Evolutionary conservation across 192 early-diverging fungal species (phyloP), one percentile per base, ranked within the genome.

Genomic region (Rhizophagus sp.): DNA sequence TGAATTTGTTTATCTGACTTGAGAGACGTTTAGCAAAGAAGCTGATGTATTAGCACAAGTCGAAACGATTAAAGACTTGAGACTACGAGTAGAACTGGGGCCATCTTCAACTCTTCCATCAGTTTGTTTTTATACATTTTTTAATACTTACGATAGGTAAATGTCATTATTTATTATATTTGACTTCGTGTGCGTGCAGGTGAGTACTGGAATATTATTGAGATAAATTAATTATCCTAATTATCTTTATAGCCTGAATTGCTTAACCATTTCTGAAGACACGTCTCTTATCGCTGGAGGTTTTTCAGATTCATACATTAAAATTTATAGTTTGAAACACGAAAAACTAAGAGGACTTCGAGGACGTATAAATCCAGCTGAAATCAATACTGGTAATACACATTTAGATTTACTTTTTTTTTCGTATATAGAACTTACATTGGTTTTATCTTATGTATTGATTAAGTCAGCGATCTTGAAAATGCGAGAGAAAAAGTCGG

Each of bases 91-190:
- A 24, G 83, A 87, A 10, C 78, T 97, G n/a, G 86, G 88, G 8
- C 83, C 85, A 2, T 85, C 90, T 6, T 85, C 86, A 2, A 89
- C 92, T 13, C 84, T 96, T 33, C 95, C 97, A 17, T 97, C 95
- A 24, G 89, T 99, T 41, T 97, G 96, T 85, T 95, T 92, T 80
- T 98, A 95, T 84, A 99, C 97, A 36, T 94, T 99, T 81, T 96
- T 97, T 84, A 99, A 99, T 83, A 94, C 95, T 19, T 87, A 94
- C 83, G 90, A 93, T 86, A 86, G 82, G 87, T 88, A 83, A 61
- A 47, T 61, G 63, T 27, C 17, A 79, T 79, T 19, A 25, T 62
- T 8, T 36, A 22, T 64, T 39, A 41, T 41, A 41, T 41, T 41
- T 41, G 5, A 41, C 5, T 41, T 41, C 7, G 8, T 8, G 39